Conservation (phyloP, 2,329 filamentous ascomycete species). For the Aureobasidium pullulans region DNA sequence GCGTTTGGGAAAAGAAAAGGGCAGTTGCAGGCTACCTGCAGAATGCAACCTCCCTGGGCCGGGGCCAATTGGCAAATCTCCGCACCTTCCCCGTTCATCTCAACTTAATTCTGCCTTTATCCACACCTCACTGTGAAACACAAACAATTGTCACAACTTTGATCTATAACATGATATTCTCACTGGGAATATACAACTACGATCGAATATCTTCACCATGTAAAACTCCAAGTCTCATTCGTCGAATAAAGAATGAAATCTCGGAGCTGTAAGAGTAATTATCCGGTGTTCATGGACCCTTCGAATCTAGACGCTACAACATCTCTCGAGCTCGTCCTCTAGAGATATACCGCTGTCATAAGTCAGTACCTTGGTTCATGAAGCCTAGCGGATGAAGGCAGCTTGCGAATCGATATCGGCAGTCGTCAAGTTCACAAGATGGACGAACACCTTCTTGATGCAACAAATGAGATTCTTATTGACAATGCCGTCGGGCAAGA, state of each 20-base stretch:
- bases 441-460: neutral
- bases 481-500: neutral
- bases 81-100: constrained; percentile 4
- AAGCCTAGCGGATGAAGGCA: no score
- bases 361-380: no score
- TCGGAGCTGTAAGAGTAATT: no score
- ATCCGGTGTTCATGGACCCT: no score
- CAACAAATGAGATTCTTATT: constrained; percentile 7
- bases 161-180: neutral
- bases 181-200: neutral
- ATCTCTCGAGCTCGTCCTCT: no score
- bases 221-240: no score
- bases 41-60: neutral
- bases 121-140: constrained; percentile 1
- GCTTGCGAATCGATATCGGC: no score
- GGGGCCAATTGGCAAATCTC: constrained; percentile 7
- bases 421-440: no score
- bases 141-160: neutral
- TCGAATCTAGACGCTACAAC: no score
- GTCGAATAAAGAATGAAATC: no score
- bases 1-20: neutral
- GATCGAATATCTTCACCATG: neutral
- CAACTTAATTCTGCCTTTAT: neutral
- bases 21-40: neutral
- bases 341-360: no score